A percentile compares a stretch with the other conserved stretches of the same genome.
Evolutionary conservation across 2,329 filamentous ascomycete genomes (phyloP).

Genomic region (Hypoxylon rubiginosum): DNA sequence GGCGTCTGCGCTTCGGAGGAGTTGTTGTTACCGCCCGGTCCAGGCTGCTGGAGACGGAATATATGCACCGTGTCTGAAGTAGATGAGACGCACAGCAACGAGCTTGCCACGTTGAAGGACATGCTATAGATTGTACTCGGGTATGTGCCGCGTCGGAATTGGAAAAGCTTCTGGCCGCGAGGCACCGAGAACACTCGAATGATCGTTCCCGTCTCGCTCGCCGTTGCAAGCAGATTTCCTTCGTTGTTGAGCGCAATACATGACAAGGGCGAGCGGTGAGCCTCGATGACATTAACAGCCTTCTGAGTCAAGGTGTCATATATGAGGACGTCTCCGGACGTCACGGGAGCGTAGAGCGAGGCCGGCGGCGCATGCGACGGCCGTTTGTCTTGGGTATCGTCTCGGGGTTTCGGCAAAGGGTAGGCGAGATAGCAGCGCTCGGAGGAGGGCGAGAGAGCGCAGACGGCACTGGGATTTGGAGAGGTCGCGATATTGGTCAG

Average conservation of each 20-base stretch:
- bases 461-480: slow-evolving; percentile 91
- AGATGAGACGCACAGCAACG: slow-evolving; percentile 93
- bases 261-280: slow-evolving; percentile 90
- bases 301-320: slow-evolving; percentile 92
- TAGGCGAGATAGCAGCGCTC: slow-evolving; percentile 97
- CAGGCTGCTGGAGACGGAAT: slow-evolving; percentile 77
- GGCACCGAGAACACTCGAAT: slow-evolving; percentile 96
- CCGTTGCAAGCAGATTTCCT: slow-evolving; percentile 90
- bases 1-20: slow-evolving; percentile 56
- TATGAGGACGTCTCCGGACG: slow-evolving; percentile 91
- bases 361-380: slow-evolving; percentile 88
- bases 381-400: slow-evolving; percentile 68
- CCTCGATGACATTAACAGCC: slow-evolving; percentile 94
- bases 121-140: slow-evolving; percentile 97
- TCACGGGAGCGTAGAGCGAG: slow-evolving; percentile 83
- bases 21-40: slow-evolving; percentile 54
- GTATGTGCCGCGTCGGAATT: slow-evolving; percentile 95
- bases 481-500: slow-evolving; percentile 94
- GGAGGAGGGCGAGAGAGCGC: slow-evolving; percentile 91
- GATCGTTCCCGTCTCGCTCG: slow-evolving; percentile 97
- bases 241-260: slow-evolving; percentile 93
- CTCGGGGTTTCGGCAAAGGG: slow-evolving; percentile 81
- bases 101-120: slow-evolving; percentile 97
- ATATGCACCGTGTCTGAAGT: slow-evolving; percentile 97
- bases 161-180: slow-evolving; percentile 90